Evolutionary conservation across 2,329 filamentous ascomycete genomes (phyloP).

Genomic region (Colletotrichum gigasporum): DNA sequence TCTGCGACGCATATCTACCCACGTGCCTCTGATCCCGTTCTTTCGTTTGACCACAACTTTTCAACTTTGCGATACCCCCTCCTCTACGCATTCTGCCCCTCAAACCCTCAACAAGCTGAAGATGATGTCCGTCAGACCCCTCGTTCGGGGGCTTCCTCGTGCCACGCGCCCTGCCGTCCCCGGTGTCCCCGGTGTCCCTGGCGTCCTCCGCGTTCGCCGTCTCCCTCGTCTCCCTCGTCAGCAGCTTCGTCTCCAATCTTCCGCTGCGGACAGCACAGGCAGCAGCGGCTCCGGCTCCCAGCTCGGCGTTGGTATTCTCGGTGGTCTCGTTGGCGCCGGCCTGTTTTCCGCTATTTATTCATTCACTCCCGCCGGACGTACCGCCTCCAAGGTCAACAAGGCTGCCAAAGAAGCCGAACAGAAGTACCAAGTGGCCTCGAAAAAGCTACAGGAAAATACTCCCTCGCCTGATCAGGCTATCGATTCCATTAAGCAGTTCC

Average conservation of each 20-base stretch:
- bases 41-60: background rate
- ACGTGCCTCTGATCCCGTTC: background rate
- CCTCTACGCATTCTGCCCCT: background rate
- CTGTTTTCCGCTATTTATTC: constrained; percentile 55
- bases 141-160: constrained; percentile 39
- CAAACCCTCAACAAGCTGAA: background rate
- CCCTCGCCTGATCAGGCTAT: constrained; percentile 75
- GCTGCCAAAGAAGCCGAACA: constrained; percentile 63
- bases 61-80: background rate
- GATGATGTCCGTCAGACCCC: constrained; percentile 43
- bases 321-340: constrained; percentile 53
- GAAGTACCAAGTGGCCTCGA: constrained; percentile 67
- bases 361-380: constrained; percentile 53
- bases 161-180: constrained; percentile 38
- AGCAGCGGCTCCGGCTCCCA: constrained; percentile 41
- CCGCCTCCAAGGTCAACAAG: constrained; percentile 55
- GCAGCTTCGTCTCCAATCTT: constrained; percentile 53
- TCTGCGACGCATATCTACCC: background rate
- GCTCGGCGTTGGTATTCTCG: constrained; percentile 51
- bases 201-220: no score
- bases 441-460: constrained; percentile 69
- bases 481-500: constrained; percentile 70
- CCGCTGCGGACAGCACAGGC: constrained; percentile 38
- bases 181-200: no score
- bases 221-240: constrained; percentile 39